A percentile compares a stretch with the other conserved stretches of the same genome.
Evolutionary conservation across 208 protist species (phyloP).

Genomic region (Crithidia brevicula): DNA sequence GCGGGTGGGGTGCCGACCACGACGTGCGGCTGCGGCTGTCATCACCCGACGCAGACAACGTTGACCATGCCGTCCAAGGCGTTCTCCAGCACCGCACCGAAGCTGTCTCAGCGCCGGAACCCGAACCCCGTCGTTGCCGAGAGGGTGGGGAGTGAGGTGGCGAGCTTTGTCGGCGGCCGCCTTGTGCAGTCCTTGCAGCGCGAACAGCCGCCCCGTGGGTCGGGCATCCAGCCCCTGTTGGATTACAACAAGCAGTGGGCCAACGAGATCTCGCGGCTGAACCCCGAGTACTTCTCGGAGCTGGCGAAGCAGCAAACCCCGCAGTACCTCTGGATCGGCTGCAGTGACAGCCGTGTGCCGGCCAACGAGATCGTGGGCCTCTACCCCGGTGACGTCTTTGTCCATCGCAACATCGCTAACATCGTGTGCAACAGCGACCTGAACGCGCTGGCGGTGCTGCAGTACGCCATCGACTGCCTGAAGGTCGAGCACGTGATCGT

Average conservation of each 20-base stretch:
- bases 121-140: neutral
- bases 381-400: conserved; percentile 93
- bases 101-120: neutral
- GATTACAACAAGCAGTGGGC: conserved; percentile 92
- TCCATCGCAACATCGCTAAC: conserved; percentile 96
- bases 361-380: conserved; percentile 91
- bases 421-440: conserved; percentile 91
- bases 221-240: conserved; percentile 81
- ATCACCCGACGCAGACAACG: conserved; percentile 19
- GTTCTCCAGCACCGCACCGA: conserved; percentile 17
- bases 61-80: conserved; percentile 23
- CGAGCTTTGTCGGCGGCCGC: conserved; percentile 41
- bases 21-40: conserved; percentile 35
- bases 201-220: conserved; percentile 62
- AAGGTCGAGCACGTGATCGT: conserved; percentile 95
- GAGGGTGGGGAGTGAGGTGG: conserved; percentile 28
- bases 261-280: conserved; percentile 58
- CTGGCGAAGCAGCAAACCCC: conserved; percentile 85
- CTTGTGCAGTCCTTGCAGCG: conserved; percentile 68
- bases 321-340: conserved; percentile 95
- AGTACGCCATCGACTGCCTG: conserved; percentile 94
- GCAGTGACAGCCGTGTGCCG: conserved; percentile 87
- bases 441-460: conserved; percentile 91
- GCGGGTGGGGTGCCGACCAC: conserved; percentile 1
- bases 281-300: conserved; percentile 89